Evolutionary conservation across 78 protist genomes (phyloP).

Genomic region (Andalucia godoyi): DNA sequence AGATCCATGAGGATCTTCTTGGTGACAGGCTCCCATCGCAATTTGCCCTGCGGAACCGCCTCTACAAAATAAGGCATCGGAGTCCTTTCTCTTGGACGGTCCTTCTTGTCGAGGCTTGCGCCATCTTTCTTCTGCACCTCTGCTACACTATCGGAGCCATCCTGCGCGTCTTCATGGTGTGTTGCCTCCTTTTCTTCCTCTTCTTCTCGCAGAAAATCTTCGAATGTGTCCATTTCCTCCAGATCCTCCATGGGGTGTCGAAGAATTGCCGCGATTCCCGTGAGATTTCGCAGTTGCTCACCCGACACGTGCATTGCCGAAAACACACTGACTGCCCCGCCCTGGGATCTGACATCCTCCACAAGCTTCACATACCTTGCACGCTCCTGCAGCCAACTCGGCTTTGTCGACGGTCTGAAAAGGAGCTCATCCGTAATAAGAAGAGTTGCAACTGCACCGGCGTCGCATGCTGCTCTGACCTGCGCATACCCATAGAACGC

Average conservation of each 20-base stretch:
- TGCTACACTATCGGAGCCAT: too few species aligned
- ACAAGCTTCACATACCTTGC: slow-evolving; percentile 61
- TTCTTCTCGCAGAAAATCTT: too few species aligned
- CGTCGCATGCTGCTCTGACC: slow-evolving; percentile 55
- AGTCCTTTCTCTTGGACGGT: too few species aligned
- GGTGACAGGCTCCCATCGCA: too few species aligned
- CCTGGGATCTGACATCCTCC: slow-evolving; percentile 45
- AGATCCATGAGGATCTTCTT: too few species aligned
- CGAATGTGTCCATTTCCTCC: slow-evolving; percentile 45
- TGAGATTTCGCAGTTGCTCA: slow-evolving; percentile 55
- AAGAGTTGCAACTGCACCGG: slow-evolving; percentile 52
- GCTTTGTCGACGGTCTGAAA: slow-evolving; percentile 20
- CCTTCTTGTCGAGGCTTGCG: too few species aligned
- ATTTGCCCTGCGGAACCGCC: too few species aligned
- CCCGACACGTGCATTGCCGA: slow-evolving; percentile 76
- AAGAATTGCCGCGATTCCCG: slow-evolving; percentile 80
- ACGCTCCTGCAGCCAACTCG: slow-evolving; percentile 37
- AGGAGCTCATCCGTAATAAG: slow-evolving; percentile 58
- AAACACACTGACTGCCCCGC: slow-evolving; percentile 63
- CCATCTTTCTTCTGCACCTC: too few species aligned
- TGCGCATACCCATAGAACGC: slow-evolving; percentile 69
- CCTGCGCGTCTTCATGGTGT: background rate
- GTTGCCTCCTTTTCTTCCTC: slow-evolving; percentile 3
- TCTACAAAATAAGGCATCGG: too few species aligned
- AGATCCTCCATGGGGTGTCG: slow-evolving; percentile 71